phyloP scores from a whole-genome alignment of 1,284 basidiomycete genomes.

The Neonothopanus nambi region DNA sequence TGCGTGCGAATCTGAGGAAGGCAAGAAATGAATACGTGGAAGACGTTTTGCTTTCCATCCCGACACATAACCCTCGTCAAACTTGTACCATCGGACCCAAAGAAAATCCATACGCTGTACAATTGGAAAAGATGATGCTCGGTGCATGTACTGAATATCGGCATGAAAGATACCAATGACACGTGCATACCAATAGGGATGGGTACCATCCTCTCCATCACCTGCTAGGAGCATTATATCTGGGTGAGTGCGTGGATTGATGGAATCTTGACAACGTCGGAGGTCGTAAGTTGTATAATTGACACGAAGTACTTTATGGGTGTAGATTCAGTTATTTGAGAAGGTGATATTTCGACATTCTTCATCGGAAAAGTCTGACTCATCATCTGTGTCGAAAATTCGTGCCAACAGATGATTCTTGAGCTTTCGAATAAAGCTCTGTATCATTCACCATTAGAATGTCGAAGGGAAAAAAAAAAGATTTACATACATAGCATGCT shows the following conservation, averaged over 20 bases:
- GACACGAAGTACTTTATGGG: conserved; percentile 17
- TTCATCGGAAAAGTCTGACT: not conserved
- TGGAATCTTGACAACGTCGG: conserved; percentile 22
- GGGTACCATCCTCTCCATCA: conserved; percentile 1
- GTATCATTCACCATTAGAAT: no score
- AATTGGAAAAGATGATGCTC: not conserved
- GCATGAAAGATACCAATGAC: conserved; percentile 37
- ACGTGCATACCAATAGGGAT: conserved; percentile 36
- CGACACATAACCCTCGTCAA: not conserved
- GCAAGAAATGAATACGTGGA: not conserved
- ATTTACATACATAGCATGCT: not conserved
- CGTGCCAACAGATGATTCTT: conserved; percentile 1
- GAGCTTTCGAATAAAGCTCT: conserved; percentile 10
- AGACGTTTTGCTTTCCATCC: conserved; percentile 10
- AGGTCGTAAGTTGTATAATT: conserved; percentile 28
- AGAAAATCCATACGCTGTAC: no score
- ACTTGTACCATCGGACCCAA: not conserved
- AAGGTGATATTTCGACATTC: conserved; percentile 12
- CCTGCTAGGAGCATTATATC: conserved; percentile 21
- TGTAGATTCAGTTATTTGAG: conserved; percentile 15
- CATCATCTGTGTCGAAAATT: not conserved
- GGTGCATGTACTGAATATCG: conserved; percentile 19
- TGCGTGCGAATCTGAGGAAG: not conserved
- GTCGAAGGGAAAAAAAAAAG: no score
- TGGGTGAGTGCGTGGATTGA: conserved; percentile 21